Evolutionary conservation across 2,329 filamentous ascomycete species (phyloP), one percentile per base, ranked within the genome.

Genomic region (Aspergillus tanneri): DNA sequence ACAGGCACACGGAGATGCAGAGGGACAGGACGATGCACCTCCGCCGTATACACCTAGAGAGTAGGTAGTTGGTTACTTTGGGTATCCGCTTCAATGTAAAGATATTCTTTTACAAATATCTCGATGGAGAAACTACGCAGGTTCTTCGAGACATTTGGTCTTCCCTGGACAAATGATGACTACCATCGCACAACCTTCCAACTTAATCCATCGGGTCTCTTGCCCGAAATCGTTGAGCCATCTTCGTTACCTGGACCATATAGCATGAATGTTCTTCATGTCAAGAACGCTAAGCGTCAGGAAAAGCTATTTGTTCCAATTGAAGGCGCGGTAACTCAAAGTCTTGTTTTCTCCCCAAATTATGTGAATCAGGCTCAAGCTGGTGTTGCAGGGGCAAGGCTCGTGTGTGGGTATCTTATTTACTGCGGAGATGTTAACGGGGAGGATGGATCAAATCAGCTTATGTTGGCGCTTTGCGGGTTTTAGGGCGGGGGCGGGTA

Each of bases 191-290:
- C 42, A 3, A 22, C 10, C 4, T 49, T 52, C 32, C 14, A 46
- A 19, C 27, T 52, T 18, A 47, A 46, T 16, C 40, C 43, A 1
- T 47, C 46, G 4, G 11, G 23, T 16, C 12, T 32, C n/a, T 30
- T 57, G 9, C 52, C 52, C 8, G 16, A 22, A 12, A 44, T 14
- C n/a, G 10, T 40, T 12, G 18, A 14, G 9, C 11, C 16, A 5
- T 38, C 37, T 28, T 51, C 46, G 12, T 42, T 65, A 5, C 59
- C 63, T 16, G 32, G n/a, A 5, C 32, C 48, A 10, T 62, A 59
- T 37, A 61, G 49, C 43, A 63, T 66, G 61, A 66, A 67, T 52
- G 61, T 40, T 3, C 48, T 66, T 7, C 60, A 67, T 51, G 46
- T 68, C 23, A 51, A 55, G 36, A 42, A 58, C 35, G 58, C 60